These are phyloP conservation scores for Daldinia grandis DNA, from an alignment of 495 filamentous ascomycete genomes.

Conservation along the genomic window DNA sequence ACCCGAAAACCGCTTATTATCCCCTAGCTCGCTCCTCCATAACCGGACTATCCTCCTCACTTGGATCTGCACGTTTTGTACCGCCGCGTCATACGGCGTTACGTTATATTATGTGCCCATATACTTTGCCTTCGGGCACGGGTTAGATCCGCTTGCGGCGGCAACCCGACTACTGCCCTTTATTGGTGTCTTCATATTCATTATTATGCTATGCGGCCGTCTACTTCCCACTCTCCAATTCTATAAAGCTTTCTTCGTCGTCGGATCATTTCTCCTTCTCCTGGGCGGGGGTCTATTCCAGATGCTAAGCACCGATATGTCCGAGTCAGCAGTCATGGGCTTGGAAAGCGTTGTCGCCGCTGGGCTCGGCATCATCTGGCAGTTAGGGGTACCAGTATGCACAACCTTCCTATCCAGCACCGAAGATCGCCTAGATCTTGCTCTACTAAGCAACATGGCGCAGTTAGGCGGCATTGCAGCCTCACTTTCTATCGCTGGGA, in stretches of 20 bases:
- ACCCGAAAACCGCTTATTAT: slow-evolving; percentile 57
- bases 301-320: slow-evolving; percentile 48
- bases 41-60: slow-evolving; percentile 26
- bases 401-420: slow-evolving; percentile 55
- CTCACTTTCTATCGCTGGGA: slow-evolving; percentile 62
- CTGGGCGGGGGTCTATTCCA: slow-evolving; percentile 62
- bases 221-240: slow-evolving; percentile 58
- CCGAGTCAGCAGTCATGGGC: slow-evolving; percentile 57
- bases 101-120: slow-evolving; percentile 62
- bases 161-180: slow-evolving; percentile 54
- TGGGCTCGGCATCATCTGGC: slow-evolving; percentile 55
- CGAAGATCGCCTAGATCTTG: slow-evolving; percentile 52
- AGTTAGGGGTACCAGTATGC: slow-evolving; percentile 61
- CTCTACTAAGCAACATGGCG: slow-evolving; percentile 62
- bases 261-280: slow-evolving; percentile 56
- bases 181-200: slow-evolving; percentile 9
- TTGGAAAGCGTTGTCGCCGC: slow-evolving; percentile 62
- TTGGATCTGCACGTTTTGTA: slow-evolving; percentile 38
- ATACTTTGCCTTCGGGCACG: slow-evolving; percentile 58
- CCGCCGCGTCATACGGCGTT: slow-evolving; percentile 47
- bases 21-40: slow-evolving; percentile 53
- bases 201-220: slow-evolving; percentile 49
- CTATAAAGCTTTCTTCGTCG: slow-evolving; percentile 68
- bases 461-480: slow-evolving; percentile 62
- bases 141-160: slow-evolving; percentile 47